Conservation (phyloP, 2,329 filamentous ascomycete genomes). For the Colletotrichum cordylinicola region DNA sequence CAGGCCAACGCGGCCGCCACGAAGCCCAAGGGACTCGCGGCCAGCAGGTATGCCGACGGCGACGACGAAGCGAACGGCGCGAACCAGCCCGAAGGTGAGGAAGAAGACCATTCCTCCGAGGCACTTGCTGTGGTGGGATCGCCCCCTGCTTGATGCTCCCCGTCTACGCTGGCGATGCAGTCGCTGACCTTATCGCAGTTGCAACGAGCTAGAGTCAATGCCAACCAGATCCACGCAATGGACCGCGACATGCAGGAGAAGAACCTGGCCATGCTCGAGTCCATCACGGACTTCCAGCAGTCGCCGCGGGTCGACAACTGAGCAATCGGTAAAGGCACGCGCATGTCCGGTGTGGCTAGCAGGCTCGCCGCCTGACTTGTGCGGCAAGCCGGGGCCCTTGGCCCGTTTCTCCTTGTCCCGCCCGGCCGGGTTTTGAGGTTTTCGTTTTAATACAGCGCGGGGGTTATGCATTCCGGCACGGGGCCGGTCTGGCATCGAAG, state of each 20-base stretch:
- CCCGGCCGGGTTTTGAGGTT: conserved; percentile 11
- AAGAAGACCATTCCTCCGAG: conserved; percentile 67
- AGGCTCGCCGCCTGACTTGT: conserved; percentile 4
- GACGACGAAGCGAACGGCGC: conserved; percentile 38
- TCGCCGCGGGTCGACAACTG: conserved; percentile 6
- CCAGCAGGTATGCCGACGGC: conserved; percentile 58
- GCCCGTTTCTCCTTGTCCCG: conserved; percentile 16
- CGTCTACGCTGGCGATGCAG: conserved; percentile 23
- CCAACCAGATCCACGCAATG: conserved; percentile 57
- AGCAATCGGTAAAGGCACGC: not conserved
- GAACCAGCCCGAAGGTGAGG: conserved; percentile 61
- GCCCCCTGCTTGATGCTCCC: conserved; percentile 52
- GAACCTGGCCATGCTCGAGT: conserved; percentile 44
- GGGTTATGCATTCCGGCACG: not conserved
- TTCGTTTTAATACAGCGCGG: conserved; percentile 18
- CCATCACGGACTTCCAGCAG: conserved; percentile 26
- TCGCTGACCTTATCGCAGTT: conserved; percentile 28
- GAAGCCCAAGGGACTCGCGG: conserved; percentile 56
- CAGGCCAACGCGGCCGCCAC: conserved; percentile 52
- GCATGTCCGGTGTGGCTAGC: conserved; percentile 4
- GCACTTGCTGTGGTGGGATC: conserved; percentile 72
- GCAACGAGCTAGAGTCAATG: conserved; percentile 38
- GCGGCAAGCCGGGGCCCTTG: not conserved
- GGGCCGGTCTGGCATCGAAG: not conserved
- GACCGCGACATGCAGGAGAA: conserved; percentile 63